Percentiles rank a stretch among this genome's conserved stretches.
Evolutionary conservation across 139 green algal genomes (phyloP).

Genomic region (Monoraphidium neglectum): DNA sequence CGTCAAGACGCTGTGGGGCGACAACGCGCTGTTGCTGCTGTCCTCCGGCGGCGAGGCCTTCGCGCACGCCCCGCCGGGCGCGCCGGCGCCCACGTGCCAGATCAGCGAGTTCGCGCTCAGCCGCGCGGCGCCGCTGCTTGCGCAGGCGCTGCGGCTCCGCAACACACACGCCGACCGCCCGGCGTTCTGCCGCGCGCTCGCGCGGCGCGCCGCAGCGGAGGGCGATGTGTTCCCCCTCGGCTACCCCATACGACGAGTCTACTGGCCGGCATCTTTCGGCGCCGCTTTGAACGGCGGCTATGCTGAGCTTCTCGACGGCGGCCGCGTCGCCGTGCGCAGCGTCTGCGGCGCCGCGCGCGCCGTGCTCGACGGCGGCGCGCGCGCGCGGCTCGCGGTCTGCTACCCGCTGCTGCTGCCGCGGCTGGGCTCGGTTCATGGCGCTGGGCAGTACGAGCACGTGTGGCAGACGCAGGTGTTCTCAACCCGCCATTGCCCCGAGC

Average conservation of each 20-base stretch:
- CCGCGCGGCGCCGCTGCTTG: constrained; percentile 33
- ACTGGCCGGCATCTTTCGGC: constrained; percentile 44
- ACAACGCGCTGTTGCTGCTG: constrained; percentile 63
- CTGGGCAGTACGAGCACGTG: no score
- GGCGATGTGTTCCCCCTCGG: constrained; percentile 40
- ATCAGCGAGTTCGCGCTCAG: constrained; percentile 57
- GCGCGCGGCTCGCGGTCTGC: constrained; percentile 57
- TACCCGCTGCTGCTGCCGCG: constrained; percentile 58
- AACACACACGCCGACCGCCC: constrained; percentile 59
- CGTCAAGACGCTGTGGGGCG: constrained; percentile 63
- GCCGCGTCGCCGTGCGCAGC: constrained; percentile 39
- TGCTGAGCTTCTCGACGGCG: constrained; percentile 37
- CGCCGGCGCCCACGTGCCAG: constrained; percentile 41
- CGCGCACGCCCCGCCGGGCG: constrained; percentile 1
- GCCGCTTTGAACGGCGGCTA: constrained; percentile 30
- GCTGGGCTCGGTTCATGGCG: no score
- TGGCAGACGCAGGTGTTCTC: constrained; percentile 57
- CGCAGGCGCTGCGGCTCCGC: constrained; percentile 57
- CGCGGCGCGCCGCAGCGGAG: neutral
- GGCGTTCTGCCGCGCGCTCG: constrained; percentile 33
- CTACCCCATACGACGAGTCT: constrained; percentile 39
- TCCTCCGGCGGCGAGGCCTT: constrained; percentile 48
- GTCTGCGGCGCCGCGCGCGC: constrained; percentile 49
- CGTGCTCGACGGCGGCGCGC: constrained; percentile 47
- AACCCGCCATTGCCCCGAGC: constrained; percentile 11